phyloP scores from a whole-genome alignment of 345 rosid genomes.

The Salix suchowensis region DNA sequence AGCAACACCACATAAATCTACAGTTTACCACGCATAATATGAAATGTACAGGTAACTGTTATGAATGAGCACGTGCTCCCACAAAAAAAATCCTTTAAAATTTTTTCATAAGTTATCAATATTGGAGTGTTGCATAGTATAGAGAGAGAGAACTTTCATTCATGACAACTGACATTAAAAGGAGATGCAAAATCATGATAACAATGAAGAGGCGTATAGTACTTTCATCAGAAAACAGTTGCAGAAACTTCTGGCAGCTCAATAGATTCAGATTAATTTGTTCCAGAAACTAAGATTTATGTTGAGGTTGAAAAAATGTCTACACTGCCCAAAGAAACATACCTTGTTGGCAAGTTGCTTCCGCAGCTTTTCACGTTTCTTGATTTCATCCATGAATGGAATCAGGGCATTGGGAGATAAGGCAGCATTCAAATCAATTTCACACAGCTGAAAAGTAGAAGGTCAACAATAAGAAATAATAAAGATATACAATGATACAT shows the following conservation, averaged over 20 bases:
- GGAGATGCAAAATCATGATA: too few species aligned
- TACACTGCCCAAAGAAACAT: not conserved
- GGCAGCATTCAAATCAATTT: constrained; percentile 67
- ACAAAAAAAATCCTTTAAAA: too few species aligned
- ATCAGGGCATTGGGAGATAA: constrained; percentile 60
- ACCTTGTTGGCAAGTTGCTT: constrained; percentile 79
- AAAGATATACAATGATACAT: not conserved
- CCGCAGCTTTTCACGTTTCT: constrained; percentile 79
- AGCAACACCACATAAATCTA: not conserved
- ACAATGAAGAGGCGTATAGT: too few species aligned
- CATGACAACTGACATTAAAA: too few species aligned
- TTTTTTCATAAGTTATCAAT: too few species aligned
- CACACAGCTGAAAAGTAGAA: constrained; percentile 65
- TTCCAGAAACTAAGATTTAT: not conserved
- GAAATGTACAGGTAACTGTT: too few species aligned
- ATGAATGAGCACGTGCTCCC: too few species aligned
- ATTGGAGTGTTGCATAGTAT: too few species aligned
- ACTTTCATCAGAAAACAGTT: not conserved
- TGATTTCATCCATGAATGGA: constrained; percentile 84
- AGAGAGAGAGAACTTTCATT: too few species aligned
- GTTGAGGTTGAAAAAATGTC: not conserved
- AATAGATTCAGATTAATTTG: not conserved
- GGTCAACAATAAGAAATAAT: not conserved
- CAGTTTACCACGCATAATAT: too few species aligned
- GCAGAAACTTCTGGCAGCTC: not conserved